A percentile compares a stretch with the other conserved stretches of the same genome.
These are phyloP conservation scores for Stygiomarasmius scandens DNA, from an alignment of 1,284 basidiomycete genomes.

Conservation along the genomic window DNA sequence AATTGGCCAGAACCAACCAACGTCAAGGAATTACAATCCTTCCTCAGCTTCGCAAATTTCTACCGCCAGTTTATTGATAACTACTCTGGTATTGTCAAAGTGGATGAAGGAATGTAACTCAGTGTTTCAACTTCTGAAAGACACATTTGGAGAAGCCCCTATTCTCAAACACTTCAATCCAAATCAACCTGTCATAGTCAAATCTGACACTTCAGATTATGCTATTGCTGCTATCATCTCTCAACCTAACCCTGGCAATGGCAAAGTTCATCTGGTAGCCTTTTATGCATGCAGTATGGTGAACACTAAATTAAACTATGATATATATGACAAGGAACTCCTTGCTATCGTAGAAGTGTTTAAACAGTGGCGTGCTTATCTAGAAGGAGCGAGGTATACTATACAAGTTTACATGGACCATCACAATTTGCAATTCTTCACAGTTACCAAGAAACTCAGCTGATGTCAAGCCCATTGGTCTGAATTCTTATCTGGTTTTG, in stretches of 20 bases:
- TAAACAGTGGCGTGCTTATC: conserved; percentile 33
- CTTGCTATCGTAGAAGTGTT: conserved; percentile 14
- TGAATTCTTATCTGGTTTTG: conserved; percentile 19
- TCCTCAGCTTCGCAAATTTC: conserved; percentile 35
- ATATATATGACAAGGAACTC: too few relatives aligned
- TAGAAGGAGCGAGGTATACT: conserved; percentile 19
- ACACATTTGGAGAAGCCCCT: too few relatives aligned
- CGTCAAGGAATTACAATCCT: conserved; percentile 25
- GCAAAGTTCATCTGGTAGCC: too few relatives aligned
- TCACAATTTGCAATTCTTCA: conserved; percentile 31
- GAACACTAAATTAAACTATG: too few relatives aligned
- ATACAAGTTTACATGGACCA: conserved; percentile 33
- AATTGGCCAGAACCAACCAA: conserved; percentile 23
- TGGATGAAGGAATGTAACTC: too few relatives aligned
- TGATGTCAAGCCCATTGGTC: conserved; percentile 33
- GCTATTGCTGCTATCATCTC: too few relatives aligned
- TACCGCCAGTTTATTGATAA: conserved; percentile 40
- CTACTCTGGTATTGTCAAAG: conserved; percentile 28
- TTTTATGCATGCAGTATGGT: too few relatives aligned
- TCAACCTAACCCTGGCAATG: too few relatives aligned
- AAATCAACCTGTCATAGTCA: too few relatives aligned
- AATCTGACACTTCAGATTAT: too few relatives aligned
- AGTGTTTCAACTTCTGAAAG: too few relatives aligned
- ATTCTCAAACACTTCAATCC: too few relatives aligned
- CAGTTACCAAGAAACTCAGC: conserved; percentile 20